Base-by-base conservation (phyloP, 108 stramenopile species). In the Pseudonitzschia multistriata region DNA sequence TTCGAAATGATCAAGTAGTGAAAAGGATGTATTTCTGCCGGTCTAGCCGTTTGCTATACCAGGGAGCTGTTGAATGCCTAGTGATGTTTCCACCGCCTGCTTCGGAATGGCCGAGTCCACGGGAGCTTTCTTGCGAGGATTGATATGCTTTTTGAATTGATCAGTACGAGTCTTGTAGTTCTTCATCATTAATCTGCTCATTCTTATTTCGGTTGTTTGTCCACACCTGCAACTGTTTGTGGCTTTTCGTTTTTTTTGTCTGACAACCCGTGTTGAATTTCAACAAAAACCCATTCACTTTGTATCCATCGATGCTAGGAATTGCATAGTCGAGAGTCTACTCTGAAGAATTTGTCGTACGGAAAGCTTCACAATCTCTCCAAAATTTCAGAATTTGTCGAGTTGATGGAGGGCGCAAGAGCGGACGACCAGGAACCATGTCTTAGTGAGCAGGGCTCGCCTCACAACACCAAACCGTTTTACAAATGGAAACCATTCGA, bases 401-500 rank as follows among this genome's bases (percentile, higher is more conserved):
- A 35, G 25, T 8, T 59, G 19, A 59, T 33, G 5, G 28, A 59
- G 29, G 57, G 28, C 13, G 31, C 57, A 35, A 27, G 8, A 0
- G n/a, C 31, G n/a, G 29, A 59, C 3, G 57, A 35, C 57, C 11
- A 29, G 19, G 31, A 33, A 35, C 57, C 57, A 14, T 34, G 13
- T 13, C 11, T 11, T 7, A 25, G 24, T 7, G 27, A 59, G n/a
- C 29, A 59, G 13, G 1, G 52, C 22, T 0, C 13, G 15, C 19
- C 35, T 11, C 33, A 15, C 11, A 59, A 35, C 14, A 10, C 29
- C 45, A 49, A 22, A 31, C 45, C 66, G 5, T 42, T 74, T 0
- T 13, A 15, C 40, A 24, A 64, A 0, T 74, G 73, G 73, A 52
- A 25, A 27, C n/a, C 37, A 22, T 0, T 48, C 8, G 73, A 74